Base-by-base conservation (phyloP, 169 alveolate genomes). In the Fabrea salina region DNA sequence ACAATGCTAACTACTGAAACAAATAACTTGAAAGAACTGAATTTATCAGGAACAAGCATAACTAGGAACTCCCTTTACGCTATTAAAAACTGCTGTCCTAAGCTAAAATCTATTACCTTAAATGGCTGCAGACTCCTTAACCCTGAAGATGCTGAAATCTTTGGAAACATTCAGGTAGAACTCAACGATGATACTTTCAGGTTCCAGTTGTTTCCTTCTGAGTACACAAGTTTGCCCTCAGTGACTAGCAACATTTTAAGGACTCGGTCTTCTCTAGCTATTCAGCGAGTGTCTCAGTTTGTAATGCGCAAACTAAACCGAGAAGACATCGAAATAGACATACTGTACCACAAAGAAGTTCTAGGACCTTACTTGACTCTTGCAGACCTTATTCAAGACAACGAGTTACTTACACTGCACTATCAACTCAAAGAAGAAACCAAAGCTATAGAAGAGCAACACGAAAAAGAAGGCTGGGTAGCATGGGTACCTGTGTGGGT, bases 101-200 rank as follows among this genome's bases (percentile, higher is more conserved):
- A 56, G 27, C 44, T 83, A 11, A 66, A 71, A 59, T 68, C 49
- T 7, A 67, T 83, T 1, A 67, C 66, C 61, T 64, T 79, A 8
- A 44, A 39, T 2, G 86, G 89, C 13, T 83, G 89, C 85, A 83
- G 77, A 72, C 40, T 53, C 25, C 61, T 83, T 6, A 83, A 54
- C 27, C 51, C 75, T 6, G 59, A 80, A 8, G 86, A 83, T 56
- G 79, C 57, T 16, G 37, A 47, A n/a, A 43, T 77, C 5, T 80
- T 83, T 16, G 35, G 47, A 25, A 56, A 77, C n/a, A 50, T 83
- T 22, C 50, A 81, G 30, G 64, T 68, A 3, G 79, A 64, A 54
- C 33, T 80, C 32, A 75, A 67, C 1, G 85, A 68, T n/a, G 89
- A 84, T 35, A 81, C 79, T 3, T 84, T 84, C 78, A 68, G 89